Evolutionary conservation across 805 yeast species (phyloP).

Genomic region (Hanseniaspora nectarophila): DNA sequence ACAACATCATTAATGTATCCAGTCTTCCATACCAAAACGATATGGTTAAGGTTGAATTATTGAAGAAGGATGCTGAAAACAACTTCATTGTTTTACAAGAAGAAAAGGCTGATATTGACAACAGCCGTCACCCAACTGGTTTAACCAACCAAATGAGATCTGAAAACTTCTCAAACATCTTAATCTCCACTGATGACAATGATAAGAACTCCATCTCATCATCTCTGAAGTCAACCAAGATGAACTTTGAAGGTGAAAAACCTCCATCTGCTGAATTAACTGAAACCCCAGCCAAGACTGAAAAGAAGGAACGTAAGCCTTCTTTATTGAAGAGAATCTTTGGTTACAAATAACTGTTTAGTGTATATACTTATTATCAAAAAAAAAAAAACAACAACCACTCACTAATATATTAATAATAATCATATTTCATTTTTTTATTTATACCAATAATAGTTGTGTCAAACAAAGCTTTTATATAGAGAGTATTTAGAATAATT

Average conservation of each 20-base stretch:
- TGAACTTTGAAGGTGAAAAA: neutral
- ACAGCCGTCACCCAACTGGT: neutral
- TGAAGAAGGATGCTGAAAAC: neutral
- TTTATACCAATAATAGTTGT: neutral
- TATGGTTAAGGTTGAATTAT: neutral
- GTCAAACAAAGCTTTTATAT: neutral
- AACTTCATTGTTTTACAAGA: slow-evolving; percentile 8
- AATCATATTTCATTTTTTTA: too few relatives aligned
- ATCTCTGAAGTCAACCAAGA: neutral
- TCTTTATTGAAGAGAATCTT: slow-evolving; percentile 5
- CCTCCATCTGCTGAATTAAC: slow-evolving; percentile 1
- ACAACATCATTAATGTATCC: neutral
- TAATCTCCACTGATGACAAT: slow-evolving; percentile 6
- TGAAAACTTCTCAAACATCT: slow-evolving; percentile 5
- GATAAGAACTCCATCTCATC: slow-evolving; percentile 5
- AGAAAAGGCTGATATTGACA: neutral
- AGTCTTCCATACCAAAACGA: neutral
- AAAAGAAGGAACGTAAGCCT: neutral
- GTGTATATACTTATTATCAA: neutral
- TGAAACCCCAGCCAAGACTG: neutral
- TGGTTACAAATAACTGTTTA: neutral
- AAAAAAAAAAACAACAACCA: too few relatives aligned
- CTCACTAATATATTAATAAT: too few relatives aligned
- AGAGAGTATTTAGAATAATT: neutral
- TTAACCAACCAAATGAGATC: neutral